These are phyloP conservation scores for Aspergillus nomiae DNA, from an alignment of 2,329 filamentous ascomycete genomes.

Conservation along the genomic window DNA sequence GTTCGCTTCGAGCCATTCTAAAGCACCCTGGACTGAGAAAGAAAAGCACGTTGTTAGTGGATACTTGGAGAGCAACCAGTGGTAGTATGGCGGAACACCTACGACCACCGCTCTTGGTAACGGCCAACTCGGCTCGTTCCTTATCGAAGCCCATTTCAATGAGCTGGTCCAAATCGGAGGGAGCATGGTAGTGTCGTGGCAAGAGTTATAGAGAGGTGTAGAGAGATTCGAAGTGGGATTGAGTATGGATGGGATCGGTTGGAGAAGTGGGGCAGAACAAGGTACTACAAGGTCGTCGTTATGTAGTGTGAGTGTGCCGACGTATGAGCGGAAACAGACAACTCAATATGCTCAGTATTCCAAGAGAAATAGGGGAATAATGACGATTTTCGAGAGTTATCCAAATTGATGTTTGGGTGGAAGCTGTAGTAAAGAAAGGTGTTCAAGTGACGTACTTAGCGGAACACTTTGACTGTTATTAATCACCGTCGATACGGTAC, in stretches of 20 bases:
- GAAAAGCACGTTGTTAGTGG: conserved; percentile 15
- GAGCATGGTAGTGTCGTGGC: conserved; percentile 30
- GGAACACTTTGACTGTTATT: background rate
- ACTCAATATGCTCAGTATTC: background rate
- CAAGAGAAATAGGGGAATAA: background rate
- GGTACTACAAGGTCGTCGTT: background rate
- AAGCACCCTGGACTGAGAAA: conserved; percentile 73
- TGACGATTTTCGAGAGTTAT: background rate
- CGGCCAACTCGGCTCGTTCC: conserved; percentile 76
- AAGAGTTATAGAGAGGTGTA: conserved; percentile 1
- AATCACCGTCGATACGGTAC: background rate
- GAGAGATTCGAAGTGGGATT: background rate
- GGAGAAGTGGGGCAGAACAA: background rate
- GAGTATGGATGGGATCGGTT: background rate
- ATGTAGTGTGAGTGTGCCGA: background rate
- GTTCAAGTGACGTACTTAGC: background rate
- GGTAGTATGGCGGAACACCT: conserved; percentile 41
- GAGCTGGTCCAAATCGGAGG: conserved; percentile 62
- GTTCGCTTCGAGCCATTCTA: conserved; percentile 94
- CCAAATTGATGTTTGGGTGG: background rate
- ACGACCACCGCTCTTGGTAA: conserved; percentile 81
- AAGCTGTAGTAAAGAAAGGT: background rate
- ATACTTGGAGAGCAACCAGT: background rate
- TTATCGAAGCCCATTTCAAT: conserved; percentile 78
- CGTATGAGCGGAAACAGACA: background rate